A percentile compares a stretch with the other conserved stretches of the same genome.
These are phyloP conservation scores for Agaricus subrufescens DNA, from an alignment of 768 basidiomycete species.

Conservation along the genomic window DNA sequence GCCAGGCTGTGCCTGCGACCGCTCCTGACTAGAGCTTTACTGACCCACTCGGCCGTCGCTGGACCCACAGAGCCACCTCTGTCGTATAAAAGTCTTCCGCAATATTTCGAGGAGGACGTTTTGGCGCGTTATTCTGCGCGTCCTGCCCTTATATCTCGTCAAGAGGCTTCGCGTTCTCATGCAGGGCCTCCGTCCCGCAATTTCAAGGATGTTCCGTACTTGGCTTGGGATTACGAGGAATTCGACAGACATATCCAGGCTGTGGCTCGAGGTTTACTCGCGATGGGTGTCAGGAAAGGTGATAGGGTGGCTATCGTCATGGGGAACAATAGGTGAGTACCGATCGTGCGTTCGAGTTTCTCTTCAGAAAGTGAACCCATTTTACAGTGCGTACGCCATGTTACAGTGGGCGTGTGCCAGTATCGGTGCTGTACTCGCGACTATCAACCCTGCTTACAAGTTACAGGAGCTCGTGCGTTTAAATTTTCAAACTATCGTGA, in stretches of 20 bases:
- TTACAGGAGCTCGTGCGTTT: slow-evolving; percentile 61
- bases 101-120: slow-evolving; percentile 58
- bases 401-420: slow-evolving; percentile 86
- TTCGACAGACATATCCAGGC: slow-evolving; percentile 64
- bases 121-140: slow-evolving; percentile 41
- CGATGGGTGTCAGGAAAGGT: slow-evolving; percentile 67
- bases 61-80: slow-evolving; percentile 56
- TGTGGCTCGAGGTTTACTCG: slow-evolving; percentile 63
- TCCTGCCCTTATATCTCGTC: slow-evolving; percentile 61
- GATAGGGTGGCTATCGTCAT: slow-evolving; percentile 78
- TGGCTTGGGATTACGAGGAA: slow-evolving; percentile 74
- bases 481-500: background rate
- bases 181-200: slow-evolving; percentile 57
- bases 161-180: slow-evolving; percentile 53
- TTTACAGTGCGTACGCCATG: slow-evolving; percentile 65
- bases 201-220: slow-evolving; percentile 39
- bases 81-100: slow-evolving; percentile 47
- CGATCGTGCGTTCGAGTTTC: background rate
- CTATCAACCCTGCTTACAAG: slow-evolving; percentile 80
- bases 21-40: background rate
- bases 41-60: slow-evolving; percentile 50
- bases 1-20: background rate
- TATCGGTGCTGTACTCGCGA: slow-evolving; percentile 78
- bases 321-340: slow-evolving; percentile 75
- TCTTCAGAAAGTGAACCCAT: background rate